phyloP scores from a whole-genome alignment of 1,139 yeast genomes.

The Scheffersomyces insectosa region DNA sequence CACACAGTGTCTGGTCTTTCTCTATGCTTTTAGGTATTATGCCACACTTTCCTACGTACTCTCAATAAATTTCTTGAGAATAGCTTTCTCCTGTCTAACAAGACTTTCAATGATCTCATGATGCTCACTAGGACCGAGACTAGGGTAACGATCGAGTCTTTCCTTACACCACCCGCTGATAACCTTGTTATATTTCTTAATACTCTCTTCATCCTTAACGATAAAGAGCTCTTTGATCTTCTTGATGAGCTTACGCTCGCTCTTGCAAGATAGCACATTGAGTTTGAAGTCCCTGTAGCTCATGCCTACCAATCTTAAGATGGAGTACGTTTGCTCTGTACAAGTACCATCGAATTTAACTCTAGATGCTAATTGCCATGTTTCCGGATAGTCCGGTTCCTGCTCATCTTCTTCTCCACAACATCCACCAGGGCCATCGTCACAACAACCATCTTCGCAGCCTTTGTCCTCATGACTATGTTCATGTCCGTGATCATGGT shows the following conservation, averaged over 20 bases:
- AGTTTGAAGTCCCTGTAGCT: conserved; percentile 16
- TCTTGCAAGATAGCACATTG: conserved; percentile 8
- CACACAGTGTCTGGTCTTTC: neutral
- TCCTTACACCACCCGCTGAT: conserved; percentile 18
- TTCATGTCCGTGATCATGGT: conserved; percentile 12
- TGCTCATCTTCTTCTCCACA: conserved; percentile 11
- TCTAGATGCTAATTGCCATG: conserved; percentile 39
- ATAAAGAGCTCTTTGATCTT: conserved; percentile 12
- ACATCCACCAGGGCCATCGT: conserved; percentile 15
- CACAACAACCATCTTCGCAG: conserved; percentile 10
- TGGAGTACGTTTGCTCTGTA: conserved; percentile 37
- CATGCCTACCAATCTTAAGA: conserved; percentile 17
- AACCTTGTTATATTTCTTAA: conserved; percentile 7
- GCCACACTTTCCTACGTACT: neutral
- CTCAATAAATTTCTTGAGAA: conserved; percentile 11
- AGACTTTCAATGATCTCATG: conserved; percentile 9
- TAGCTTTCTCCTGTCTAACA: conserved; percentile 16
- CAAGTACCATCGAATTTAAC: conserved; percentile 38
- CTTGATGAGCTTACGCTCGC: conserved; percentile 12
- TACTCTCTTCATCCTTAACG: conserved; percentile 3
- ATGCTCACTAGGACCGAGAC: conserved; percentile 6
- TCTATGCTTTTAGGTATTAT: neutral
- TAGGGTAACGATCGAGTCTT: conserved; percentile 15
- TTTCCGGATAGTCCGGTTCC: conserved; percentile 19
- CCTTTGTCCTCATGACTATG: conserved; percentile 7